Percentiles rank a stretch among this genome's conserved stretches.
phyloP scores from a whole-genome alignment of 768 basidiomycete species.

The Tubosaeta sp. region DNA sequence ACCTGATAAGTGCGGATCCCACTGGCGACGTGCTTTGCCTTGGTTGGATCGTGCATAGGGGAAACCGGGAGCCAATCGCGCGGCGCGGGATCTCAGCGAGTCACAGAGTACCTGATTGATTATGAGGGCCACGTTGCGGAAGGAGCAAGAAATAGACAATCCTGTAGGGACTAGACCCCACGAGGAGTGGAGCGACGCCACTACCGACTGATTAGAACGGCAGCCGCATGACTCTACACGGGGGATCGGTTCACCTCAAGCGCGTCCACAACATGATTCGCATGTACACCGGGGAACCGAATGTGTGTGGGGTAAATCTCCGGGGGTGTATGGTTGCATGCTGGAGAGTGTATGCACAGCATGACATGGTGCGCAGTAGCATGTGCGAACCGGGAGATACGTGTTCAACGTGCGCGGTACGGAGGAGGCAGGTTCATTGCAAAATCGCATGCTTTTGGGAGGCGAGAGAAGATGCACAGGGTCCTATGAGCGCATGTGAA shows the following conservation, averaged over 20 bases:
- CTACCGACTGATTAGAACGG: conserved; percentile 1
- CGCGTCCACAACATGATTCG: neutral
- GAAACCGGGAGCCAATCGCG: conserved; percentile 5
- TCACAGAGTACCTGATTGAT: conserved; percentile 9
- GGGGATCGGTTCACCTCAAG: neutral
- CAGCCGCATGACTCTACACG: neutral
- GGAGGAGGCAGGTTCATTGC: conserved; percentile 13
- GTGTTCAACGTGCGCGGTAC: conserved; percentile 4
- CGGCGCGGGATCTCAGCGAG: conserved; percentile 26
- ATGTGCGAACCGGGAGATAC: neutral
- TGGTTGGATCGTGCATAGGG: conserved; percentile 1
- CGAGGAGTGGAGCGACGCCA: conserved; percentile 14
- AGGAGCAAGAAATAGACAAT: conserved; percentile 2
- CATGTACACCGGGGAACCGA: neutral
- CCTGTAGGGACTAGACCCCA: conserved; percentile 8
- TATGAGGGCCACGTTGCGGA: conserved; percentile 8
- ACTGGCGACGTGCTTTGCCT: neutral
- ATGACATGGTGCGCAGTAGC: conserved; percentile 1
- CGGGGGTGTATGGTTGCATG: conserved; percentile 1
- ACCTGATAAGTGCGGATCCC: conserved; percentile 7
- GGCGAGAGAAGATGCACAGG: conserved; percentile 6
- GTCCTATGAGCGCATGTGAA: conserved; percentile 6
- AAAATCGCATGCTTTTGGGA: conserved; percentile 11
- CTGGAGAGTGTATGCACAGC: neutral
- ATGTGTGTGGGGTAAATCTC: conserved; percentile 18